These are phyloP conservation scores for Suillus ampliporus DNA, from an alignment of 768 basidiomycete genomes.

Conservation along the genomic window DNA sequence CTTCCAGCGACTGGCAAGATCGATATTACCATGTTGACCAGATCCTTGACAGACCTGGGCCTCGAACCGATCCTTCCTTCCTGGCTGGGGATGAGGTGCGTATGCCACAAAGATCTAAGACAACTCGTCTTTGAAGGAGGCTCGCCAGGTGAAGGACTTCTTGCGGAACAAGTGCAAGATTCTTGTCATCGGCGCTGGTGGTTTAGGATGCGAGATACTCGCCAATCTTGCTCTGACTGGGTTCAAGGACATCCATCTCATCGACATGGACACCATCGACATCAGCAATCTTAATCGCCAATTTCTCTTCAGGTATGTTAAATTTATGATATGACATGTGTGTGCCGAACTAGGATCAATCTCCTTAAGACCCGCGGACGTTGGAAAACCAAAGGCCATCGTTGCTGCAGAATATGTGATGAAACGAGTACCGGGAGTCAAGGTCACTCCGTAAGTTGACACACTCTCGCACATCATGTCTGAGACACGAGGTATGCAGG, in stretches of 20 bases:
- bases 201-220: slow-evolving; percentile 96
- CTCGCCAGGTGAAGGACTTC: slow-evolving; percentile 81
- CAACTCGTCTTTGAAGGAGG: slow-evolving; percentile 5
- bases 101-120: background rate
- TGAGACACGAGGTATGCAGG: slow-evolving; percentile 46
- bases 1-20: slow-evolving; percentile 54
- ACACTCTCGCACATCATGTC: slow-evolving; percentile 5
- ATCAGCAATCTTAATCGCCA: slow-evolving; percentile 98
- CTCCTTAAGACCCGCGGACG: slow-evolving; percentile 75
- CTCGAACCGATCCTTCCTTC: slow-evolving; percentile 86
- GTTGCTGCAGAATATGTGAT: slow-evolving; percentile 97
- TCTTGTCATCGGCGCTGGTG: slow-evolving; percentile 97
- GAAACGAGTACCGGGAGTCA: slow-evolving; percentile 95
- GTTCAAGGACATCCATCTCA: slow-evolving; percentile 98
- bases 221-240: slow-evolving; percentile 95
- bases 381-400: slow-evolving; percentile 92
- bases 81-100: slow-evolving; percentile 80
- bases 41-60: slow-evolving; percentile 84
- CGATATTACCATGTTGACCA: slow-evolving; percentile 88
- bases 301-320: slow-evolving; percentile 88
- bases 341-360: background rate
- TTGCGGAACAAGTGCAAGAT: slow-evolving; percentile 86
- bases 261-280: slow-evolving; percentile 99
- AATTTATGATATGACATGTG: background rate
- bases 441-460: slow-evolving; percentile 86